Evolutionary conservation across 805 yeast species (phyloP), one percentile per base, ranked within the genome.

Genomic region (Nakazawaea molendinolei): DNA sequence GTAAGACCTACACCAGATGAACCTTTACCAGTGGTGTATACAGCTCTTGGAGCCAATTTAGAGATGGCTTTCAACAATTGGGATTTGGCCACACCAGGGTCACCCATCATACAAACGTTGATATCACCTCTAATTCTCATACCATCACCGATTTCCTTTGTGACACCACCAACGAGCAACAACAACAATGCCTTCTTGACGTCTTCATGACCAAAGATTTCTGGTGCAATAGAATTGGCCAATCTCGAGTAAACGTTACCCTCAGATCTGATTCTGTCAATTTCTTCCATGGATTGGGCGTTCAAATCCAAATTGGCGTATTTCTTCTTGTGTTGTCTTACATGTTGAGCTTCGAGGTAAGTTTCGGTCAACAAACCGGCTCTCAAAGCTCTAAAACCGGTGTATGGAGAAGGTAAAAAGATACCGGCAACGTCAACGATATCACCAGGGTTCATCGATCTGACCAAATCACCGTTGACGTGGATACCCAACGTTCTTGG

Each of bases 1-100:
- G 98, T 92, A 50, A 92, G 68, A 64, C 98, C 98, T 31, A 92
- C 98, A 39, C 98, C 98, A 0, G 98, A 92, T 4, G 97, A 87
- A 57, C 98, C 98, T 52, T 95, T 78, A 63, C 98, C 98, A 1
- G 98, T 92, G 7, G 98, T 92, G 59, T 92, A 92, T 21, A 92
- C 94, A 34, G 95, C 94, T 53, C 97, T 73, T 21, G 98, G 98
- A 3, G 97, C 92, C 37, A 92, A 83, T 50, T 89, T 86, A 41
- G 86, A 72, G 46, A 92, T 86, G 23, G 94, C 82, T 56, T 92
- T 92, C 45, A 92, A 68, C 52, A 92, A 67, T 69, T 92, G 98
- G 3, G 97, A 92, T 61, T 92, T 92, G 52, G 98, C 98, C 37
- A 92, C 98, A 69, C 98, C 98, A 28, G 98, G 98, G 55, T 92